These are phyloP conservation scores for Ceratobasidium sp. DNA, from an alignment of 1,284 basidiomycete species.

Conservation along the genomic window DNA sequence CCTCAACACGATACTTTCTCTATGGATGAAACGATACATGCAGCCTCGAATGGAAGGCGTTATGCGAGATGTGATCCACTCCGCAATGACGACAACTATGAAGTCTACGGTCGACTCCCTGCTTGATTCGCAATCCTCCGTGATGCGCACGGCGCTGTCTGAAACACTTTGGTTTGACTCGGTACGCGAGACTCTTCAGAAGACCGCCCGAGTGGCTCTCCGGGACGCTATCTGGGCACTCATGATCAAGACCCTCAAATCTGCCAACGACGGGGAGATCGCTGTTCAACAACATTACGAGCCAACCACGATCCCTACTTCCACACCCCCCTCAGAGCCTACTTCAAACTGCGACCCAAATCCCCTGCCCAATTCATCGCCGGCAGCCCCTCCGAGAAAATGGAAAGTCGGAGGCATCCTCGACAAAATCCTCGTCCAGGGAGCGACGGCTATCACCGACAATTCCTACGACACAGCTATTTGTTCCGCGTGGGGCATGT, in stretches of 20 bases:
- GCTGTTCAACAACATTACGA: constrained; percentile 21
- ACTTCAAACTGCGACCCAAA: not conserved
- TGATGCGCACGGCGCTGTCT: constrained; percentile 27
- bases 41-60: constrained; percentile 37
- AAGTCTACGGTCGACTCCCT: constrained; percentile 29
- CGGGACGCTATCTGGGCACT: constrained; percentile 34
- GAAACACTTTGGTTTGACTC: constrained; percentile 38
- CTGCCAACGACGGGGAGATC: constrained; percentile 32
- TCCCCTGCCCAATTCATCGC: not conserved
- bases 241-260: constrained; percentile 29
- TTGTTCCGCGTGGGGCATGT: constrained; percentile 39
- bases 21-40: constrained; percentile 40
- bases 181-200: constrained; percentile 17
- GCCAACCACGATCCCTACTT: not conserved
- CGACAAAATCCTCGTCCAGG: constrained; percentile 31
- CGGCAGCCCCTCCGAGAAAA: constrained; percentile 21
- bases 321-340: not conserved
- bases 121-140: constrained; percentile 24
- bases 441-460: constrained; percentile 31
- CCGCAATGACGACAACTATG: constrained; percentile 34
- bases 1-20: constrained; percentile 3
- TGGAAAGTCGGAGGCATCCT: constrained; percentile 38
- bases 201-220: constrained; percentile 34
- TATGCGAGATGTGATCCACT: constrained; percentile 24
- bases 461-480: constrained; percentile 29